Conservation (phyloP, 768 basidiomycete species). For the Suillus subluteus region DNA sequence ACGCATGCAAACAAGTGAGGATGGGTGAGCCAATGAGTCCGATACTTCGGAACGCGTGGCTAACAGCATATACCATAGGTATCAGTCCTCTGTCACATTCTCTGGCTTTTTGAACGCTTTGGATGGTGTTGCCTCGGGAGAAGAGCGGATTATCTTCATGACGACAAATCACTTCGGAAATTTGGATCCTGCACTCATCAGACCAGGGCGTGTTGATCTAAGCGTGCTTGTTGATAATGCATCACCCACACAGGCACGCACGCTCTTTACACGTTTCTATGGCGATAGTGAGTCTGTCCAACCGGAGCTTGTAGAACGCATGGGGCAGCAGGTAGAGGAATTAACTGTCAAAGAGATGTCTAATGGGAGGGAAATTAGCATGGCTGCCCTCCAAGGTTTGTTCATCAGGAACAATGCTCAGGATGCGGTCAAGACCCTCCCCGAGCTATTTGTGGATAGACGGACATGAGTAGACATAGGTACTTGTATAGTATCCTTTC, state of each 20-base stretch:
- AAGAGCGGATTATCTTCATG: slow-evolving; percentile 98
- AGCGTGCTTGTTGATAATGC: slow-evolving; percentile 86
- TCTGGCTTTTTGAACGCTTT: slow-evolving; percentile 96
- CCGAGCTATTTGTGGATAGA: slow-evolving; percentile 41
- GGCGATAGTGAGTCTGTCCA: slow-evolving; percentile 45
- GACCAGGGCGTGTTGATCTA: slow-evolving; percentile 94
- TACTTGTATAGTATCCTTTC: slow-evolving; percentile 11
- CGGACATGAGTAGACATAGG: slow-evolving; percentile 28
- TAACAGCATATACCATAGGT: slow-evolving; percentile 47
- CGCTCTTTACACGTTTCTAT: slow-evolving; percentile 86
- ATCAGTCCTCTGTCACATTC: slow-evolving; percentile 95
- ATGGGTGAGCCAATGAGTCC: slow-evolving; percentile 65
- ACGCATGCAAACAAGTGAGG: slow-evolving; percentile 86
- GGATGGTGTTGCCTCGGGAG: slow-evolving; percentile 96
- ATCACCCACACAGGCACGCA: slow-evolving; percentile 73
- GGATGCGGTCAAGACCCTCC: slow-evolving; percentile 56
- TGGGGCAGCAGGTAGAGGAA: slow-evolving; percentile 57
- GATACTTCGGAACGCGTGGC: not conserved
- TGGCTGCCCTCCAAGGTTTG: slow-evolving; percentile 94
- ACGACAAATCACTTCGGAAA: slow-evolving; percentile 95
- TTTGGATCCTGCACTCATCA: slow-evolving; percentile 92
- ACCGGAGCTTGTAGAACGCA: slow-evolving; percentile 41
- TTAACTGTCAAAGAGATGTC: slow-evolving; percentile 57
- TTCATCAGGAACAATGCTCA: slow-evolving; percentile 79
- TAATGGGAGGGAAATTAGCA: slow-evolving; percentile 71